Evolutionary conservation across 1,139 yeast genomes (phyloP), one percentile per base, ranked within the genome.

Genomic region (Protomyces arabidopsidicola): DNA sequence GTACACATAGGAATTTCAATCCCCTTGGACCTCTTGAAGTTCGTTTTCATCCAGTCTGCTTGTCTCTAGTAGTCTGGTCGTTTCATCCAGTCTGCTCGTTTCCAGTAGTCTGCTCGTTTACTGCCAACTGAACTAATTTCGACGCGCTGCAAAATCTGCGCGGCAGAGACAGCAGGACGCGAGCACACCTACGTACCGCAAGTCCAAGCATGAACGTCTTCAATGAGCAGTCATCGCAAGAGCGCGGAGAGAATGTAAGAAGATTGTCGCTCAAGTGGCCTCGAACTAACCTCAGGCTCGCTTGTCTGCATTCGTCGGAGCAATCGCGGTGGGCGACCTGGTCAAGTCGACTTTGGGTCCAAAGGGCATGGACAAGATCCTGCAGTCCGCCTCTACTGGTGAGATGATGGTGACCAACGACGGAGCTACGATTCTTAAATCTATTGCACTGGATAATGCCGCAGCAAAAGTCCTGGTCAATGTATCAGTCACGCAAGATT

Each of bases 381-480:
- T 93, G 68, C 97, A 90, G 73, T 87, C 96, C 69, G 88, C 97
- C 16, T 82, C 93, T 3, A 84, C 93, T 63, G 86, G 88, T 60
- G 81, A 81, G 66, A 81, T 95, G 5, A 74, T 91, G 72, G 93
- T 93, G 54, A 95, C 99, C 58, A 93, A 93, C 75, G 99, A 93
- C 77, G 99, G 99, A 67, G 99, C 99, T 59, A 93, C 99, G 5
- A 93, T 93, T 69, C 80, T 93, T 70, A 91, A 93, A 73, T 82
- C 96, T 1, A 93, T 93, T 71, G 98, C 98, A 9, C 84, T 93
- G 71, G 97, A 91, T 73, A 93, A 95, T 71, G 98, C 98, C 14
- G 98, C 98, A 2, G 99, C 98, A 42, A 93, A 93, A 74, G 98
- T 95, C 9, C 81, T 93, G 71, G 98, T 95, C 45, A 93, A 93